Evolutionary conservation across 352 stramenopile genomes (phyloP).

Genomic region (Halophytophthora batemanensis): DNA sequence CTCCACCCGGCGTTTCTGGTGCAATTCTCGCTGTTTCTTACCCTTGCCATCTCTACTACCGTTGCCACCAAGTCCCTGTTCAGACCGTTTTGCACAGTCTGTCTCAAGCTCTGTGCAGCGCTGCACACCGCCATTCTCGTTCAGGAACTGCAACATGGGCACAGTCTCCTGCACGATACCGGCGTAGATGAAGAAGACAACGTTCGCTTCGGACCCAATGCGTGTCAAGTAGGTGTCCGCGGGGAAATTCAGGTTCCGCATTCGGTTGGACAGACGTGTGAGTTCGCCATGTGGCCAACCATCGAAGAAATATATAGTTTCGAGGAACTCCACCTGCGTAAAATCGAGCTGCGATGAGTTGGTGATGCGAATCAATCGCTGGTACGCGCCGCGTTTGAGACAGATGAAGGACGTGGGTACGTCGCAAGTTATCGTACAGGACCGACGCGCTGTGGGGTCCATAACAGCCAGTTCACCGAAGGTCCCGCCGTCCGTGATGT

Average conservation of each 20-base stretch:
- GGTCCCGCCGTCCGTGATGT: conserved; percentile 67
- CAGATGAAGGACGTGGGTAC: conserved; percentile 80
- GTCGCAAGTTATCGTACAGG: conserved; percentile 75
- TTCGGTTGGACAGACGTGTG: conserved; percentile 61
- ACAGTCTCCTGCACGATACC: conserved; percentile 74
- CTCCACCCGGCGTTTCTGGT: conserved; percentile 44
- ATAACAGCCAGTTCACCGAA: conserved; percentile 82
- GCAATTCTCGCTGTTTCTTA: conserved; percentile 23
- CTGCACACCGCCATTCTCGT: conserved; percentile 57
- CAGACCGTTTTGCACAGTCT: conserved; percentile 24
- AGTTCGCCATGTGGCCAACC: conserved; percentile 72
- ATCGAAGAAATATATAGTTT: conserved; percentile 82
- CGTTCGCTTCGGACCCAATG: conserved; percentile 66
- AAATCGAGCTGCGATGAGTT: conserved; percentile 82
- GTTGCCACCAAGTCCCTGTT: conserved; percentile 18
- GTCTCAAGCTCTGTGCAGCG: conserved; percentile 29
- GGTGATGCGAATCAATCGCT: conserved; percentile 75
- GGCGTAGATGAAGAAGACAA: conserved; percentile 80
- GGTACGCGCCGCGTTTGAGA: conserved; percentile 78
- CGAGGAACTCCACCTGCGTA: conserved; percentile 77
- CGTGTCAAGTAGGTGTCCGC: conserved; percentile 67
- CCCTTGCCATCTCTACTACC: background rate
- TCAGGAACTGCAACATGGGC: conserved; percentile 63
- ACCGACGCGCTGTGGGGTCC: conserved; percentile 67
- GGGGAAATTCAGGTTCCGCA: conserved; percentile 58